A percentile compares a stretch with the other conserved stretches of the same genome.
These are phyloP conservation scores for Sarocladiaceae sp. DNA, from an alignment of 2,329 filamentous ascomycete species.

Conservation along the genomic window DNA sequence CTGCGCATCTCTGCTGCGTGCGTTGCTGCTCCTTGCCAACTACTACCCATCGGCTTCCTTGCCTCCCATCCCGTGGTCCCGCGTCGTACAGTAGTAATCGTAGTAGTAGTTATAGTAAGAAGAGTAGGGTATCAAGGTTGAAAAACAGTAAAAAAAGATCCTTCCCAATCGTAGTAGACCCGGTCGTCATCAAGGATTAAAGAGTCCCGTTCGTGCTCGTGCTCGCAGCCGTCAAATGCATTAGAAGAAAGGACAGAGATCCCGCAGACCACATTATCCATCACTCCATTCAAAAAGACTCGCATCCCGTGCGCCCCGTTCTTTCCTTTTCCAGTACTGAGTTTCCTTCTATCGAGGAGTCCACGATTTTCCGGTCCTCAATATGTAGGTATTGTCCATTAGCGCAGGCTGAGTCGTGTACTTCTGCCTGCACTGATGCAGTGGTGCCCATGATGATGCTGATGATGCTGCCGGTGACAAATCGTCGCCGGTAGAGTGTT, in stretches of 20 bases:
- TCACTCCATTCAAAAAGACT: background rate
- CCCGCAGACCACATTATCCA: background rate
- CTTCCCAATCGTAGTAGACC: background rate
- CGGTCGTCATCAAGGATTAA: background rate
- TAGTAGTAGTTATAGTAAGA: background rate
- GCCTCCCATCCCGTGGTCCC: background rate
- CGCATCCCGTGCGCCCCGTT: background rate
- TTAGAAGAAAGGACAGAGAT: background rate
- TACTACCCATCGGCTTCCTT: background rate
- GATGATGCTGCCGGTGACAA: background rate
- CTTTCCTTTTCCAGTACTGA: background rate
- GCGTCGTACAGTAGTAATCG: background rate
- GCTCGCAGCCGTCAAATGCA: background rate
- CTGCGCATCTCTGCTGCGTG: background rate
- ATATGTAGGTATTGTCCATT: background rate
- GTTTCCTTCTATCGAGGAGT: background rate
- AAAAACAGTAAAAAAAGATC: slow-evolving; percentile 11
- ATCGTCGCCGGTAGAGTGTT: background rate
- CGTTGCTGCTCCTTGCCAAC: background rate
- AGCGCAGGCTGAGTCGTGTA: background rate
- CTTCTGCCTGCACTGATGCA: background rate
- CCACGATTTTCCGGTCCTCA: background rate
- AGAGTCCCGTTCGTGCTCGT: background rate
- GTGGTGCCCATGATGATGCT: background rate
- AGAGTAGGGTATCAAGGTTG: slow-evolving; percentile 19